phyloP scores from a whole-genome alignment of 1,139 yeast genomes.

The Yamadazyma buinensis region DNA sequence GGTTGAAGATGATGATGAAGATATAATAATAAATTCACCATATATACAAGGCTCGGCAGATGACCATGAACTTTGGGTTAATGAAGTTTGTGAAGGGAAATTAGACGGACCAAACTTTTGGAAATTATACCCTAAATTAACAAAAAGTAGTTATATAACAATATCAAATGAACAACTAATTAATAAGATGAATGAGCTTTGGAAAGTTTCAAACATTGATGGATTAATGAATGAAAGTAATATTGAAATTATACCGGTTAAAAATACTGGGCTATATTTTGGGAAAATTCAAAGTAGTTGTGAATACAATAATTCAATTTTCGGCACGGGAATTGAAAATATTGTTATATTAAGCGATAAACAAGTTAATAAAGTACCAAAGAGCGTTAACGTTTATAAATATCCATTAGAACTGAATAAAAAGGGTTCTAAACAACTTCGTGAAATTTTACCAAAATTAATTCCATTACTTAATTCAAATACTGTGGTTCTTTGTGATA shows the following conservation, averaged over 20 bases:
- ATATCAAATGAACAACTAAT: slow-evolving; percentile 24
- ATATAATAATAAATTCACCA: slow-evolving; percentile 18
- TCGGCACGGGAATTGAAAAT: slow-evolving; percentile 1
- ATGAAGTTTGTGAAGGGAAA: slow-evolving; percentile 31
- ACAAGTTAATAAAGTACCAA: slow-evolving; percentile 18
- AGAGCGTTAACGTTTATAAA: slow-evolving; percentile 12
- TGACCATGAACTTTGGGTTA: slow-evolving; percentile 87
- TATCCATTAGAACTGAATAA: slow-evolving; percentile 44
- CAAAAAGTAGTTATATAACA: slow-evolving; percentile 27
- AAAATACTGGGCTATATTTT: slow-evolving; percentile 26
- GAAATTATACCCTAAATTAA: slow-evolving; percentile 32
- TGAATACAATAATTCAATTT: slow-evolving; percentile 4
- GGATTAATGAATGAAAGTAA: no score
- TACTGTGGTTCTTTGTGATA: slow-evolving; percentile 52
- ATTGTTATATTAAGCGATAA: slow-evolving; percentile 26
- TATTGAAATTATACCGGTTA: background rate
- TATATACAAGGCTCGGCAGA: slow-evolving; percentile 94
- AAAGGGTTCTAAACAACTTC: slow-evolving; percentile 57
- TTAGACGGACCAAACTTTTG: slow-evolving; percentile 59
- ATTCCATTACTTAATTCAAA: slow-evolving; percentile 15
- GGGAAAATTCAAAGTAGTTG: slow-evolving; percentile 24
- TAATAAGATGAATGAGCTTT: slow-evolving; percentile 10
- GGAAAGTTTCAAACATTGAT: background rate
- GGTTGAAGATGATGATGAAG: no score
- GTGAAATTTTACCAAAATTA: slow-evolving; percentile 40